These are phyloP conservation scores for Geotrichum bryndzae DNA, from an alignment of 1,139 yeast genomes.

Conservation along the genomic window DNA sequence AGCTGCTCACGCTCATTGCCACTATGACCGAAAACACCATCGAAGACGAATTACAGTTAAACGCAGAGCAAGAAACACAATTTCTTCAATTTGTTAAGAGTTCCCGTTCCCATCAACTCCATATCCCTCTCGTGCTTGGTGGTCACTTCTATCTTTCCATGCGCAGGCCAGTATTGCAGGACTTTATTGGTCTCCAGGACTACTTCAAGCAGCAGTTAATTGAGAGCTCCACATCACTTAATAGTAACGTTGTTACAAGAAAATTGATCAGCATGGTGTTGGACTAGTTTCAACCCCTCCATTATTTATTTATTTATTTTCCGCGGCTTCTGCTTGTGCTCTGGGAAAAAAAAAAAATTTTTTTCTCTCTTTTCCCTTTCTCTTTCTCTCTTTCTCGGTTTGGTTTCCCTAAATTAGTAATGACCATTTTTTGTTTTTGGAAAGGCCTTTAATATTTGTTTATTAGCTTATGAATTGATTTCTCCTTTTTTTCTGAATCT, in stretches of 20 bases:
- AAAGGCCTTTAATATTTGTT: neutral
- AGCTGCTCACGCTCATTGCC: slow-evolving; percentile 3
- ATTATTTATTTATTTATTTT: slow-evolving; percentile 2
- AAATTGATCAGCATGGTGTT: slow-evolving; percentile 21
- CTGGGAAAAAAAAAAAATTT: too few species aligned
- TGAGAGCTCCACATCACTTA: slow-evolving; percentile 17
- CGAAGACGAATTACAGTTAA: neutral
- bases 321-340: neutral
- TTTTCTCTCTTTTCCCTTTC: neutral
- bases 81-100: slow-evolving; percentile 2
- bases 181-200: slow-evolving; percentile 1
- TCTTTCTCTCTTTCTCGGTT: neutral
- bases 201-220: slow-evolving; percentile 16
- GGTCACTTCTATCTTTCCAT: slow-evolving; percentile 8
- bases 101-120: neutral
- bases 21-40: neutral
- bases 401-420: neutral
- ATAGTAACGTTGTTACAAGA: slow-evolving; percentile 15
- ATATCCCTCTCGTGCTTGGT: slow-evolving; percentile 20
- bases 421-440: neutral
- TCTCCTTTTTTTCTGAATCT: too few species aligned
- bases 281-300: slow-evolving; percentile 3
- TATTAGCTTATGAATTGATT: neutral
- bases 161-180: slow-evolving; percentile 8
- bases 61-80: slow-evolving; percentile 1